These are phyloP conservation scores for Claviceps monticola DNA, from an alignment of 2,329 filamentous ascomycete genomes.

Conservation along the genomic window DNA sequence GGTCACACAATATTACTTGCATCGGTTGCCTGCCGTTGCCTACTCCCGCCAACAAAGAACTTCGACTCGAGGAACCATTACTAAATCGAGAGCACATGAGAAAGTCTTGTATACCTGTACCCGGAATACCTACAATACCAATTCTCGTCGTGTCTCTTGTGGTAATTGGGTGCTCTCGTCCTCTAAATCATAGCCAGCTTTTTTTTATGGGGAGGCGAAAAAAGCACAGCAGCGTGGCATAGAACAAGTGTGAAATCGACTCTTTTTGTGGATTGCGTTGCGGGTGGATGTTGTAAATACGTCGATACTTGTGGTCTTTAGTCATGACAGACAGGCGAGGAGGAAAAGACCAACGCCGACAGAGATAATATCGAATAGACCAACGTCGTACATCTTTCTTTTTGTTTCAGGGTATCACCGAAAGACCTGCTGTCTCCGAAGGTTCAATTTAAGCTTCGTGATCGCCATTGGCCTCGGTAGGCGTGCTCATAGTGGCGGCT, in stretches of 20 bases:
- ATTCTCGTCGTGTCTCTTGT: constrained; percentile 7
- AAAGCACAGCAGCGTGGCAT: constrained; percentile 15
- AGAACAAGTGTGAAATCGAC: constrained; percentile 18
- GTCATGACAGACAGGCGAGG: constrained; percentile 14
- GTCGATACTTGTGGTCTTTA: constrained; percentile 28
- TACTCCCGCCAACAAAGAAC: constrained; percentile 3
- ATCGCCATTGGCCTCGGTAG: constrained; percentile 40
- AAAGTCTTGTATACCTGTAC: constrained; percentile 1
- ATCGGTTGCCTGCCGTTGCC: constrained; percentile 8
- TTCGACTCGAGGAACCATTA: constrained; percentile 2
- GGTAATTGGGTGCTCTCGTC: constrained; percentile 15
- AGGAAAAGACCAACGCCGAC: constrained; percentile 33
- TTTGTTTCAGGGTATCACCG: constrained; percentile 18
- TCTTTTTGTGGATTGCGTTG: constrained; percentile 18
- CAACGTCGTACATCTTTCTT: constrained; percentile 24
- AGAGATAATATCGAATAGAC: constrained; percentile 20
- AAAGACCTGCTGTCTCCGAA: constrained; percentile 17
- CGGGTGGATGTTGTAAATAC: constrained; percentile 20
- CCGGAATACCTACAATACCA: constrained; percentile 5
- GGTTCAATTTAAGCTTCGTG: constrained; percentile 31
- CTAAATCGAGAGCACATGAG: constrained; percentile 3
- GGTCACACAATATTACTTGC: constrained; percentile 5
- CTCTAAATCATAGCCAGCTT: constrained; percentile 17
- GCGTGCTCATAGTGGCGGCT: constrained; percentile 21
- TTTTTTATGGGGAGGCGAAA: constrained; percentile 14